Evolutionary conservation across 2,329 filamentous ascomycete species (phyloP).

Genomic region (Apiospora hydei): DNA sequence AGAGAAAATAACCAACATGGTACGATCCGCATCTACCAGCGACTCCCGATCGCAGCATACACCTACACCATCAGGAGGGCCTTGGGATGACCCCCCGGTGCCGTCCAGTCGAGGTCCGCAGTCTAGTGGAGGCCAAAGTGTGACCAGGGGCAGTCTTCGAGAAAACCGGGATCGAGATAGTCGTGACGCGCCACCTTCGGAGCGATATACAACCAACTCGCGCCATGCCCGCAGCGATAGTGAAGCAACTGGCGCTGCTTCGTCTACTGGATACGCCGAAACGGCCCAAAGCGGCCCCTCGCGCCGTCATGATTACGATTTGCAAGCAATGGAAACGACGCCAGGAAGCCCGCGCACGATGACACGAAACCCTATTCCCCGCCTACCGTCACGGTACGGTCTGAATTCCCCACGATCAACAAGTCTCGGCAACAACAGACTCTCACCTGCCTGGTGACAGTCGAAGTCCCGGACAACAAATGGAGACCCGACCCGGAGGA

Average conservation of each 20-base stretch:
- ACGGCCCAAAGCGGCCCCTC: constrained; percentile 72
- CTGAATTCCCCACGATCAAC: constrained; percentile 94
- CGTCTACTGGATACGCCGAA: constrained; percentile 82
- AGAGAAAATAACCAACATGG: constrained; percentile 96
- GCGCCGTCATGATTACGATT: constrained; percentile 90
- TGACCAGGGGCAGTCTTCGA: constrained; percentile 37
- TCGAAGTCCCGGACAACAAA: constrained; percentile 92
- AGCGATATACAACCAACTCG: constrained; percentile 52
- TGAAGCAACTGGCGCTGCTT: constrained; percentile 74
- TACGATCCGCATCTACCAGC: constrained; percentile 77
- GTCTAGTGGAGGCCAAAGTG: constrained; percentile 36
- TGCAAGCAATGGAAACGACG: constrained; percentile 93
- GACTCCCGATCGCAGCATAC: constrained; percentile 65
- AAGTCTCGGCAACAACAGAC: constrained; percentile 93
- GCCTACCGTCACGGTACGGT: constrained; percentile 91
- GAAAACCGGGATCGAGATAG: constrained; percentile 62
- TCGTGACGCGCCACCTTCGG: constrained; percentile 54
- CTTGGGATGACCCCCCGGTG: constrained; percentile 72
- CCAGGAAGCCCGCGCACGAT: constrained; percentile 76
- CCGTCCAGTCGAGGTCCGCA: constrained; percentile 55
- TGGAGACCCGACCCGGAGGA: constrained; percentile 90
- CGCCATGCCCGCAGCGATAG: constrained; percentile 81
- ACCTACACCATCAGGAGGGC: constrained; percentile 62
- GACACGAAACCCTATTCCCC: constrained; percentile 88
- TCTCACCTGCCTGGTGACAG: constrained; percentile 89